These are phyloP conservation scores for Chamaecrista fasciculata DNA, from an alignment of 306 rosid species.

Conservation along the genomic window DNA sequence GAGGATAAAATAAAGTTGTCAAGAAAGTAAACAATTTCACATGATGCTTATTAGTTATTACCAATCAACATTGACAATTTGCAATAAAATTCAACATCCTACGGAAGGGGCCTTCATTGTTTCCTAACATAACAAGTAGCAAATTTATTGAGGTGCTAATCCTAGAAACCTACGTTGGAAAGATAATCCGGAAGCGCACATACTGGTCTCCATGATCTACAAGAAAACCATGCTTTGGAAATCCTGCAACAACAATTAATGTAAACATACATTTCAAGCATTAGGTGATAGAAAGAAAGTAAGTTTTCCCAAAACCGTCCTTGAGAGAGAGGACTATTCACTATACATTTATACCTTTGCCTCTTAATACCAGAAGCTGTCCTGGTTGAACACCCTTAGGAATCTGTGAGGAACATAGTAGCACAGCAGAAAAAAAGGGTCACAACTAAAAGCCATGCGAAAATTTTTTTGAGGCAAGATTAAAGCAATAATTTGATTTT, in stretches of 20 bases:
- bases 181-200: slow-evolving; percentile 70
- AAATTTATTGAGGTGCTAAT: slow-evolving; percentile 3
- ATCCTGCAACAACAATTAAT: slow-evolving; percentile 43
- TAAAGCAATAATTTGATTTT: slow-evolving; percentile 1
- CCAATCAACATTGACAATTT: slow-evolving; percentile 23
- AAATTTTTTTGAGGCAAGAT: slow-evolving; percentile 3
- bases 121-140: slow-evolving; percentile 20
- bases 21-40: slow-evolving; percentile 1
- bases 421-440: slow-evolving; percentile 33
- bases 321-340: slow-evolving; percentile 15
- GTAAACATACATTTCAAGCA: slow-evolving; percentile 18
- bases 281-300: background rate
- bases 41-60: slow-evolving; percentile 14
- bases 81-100: slow-evolving; percentile 1
- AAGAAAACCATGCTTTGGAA: slow-evolving; percentile 66
- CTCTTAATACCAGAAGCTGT: slow-evolving; percentile 75
- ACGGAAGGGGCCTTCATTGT: slow-evolving; percentile 1
- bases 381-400: slow-evolving; percentile 95
- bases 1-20: background rate
- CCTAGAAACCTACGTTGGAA: slow-evolving; percentile 61
- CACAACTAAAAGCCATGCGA: slow-evolving; percentile 6
- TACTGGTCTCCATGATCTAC: slow-evolving; percentile 85
- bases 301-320: slow-evolving; percentile 18
- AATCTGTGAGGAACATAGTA: slow-evolving; percentile 56
- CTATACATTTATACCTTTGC: slow-evolving; percentile 73